These are phyloP conservation scores for Mortierella alpina DNA, from an alignment of 192 early-diverging fungal species.

Conservation along the genomic window DNA sequence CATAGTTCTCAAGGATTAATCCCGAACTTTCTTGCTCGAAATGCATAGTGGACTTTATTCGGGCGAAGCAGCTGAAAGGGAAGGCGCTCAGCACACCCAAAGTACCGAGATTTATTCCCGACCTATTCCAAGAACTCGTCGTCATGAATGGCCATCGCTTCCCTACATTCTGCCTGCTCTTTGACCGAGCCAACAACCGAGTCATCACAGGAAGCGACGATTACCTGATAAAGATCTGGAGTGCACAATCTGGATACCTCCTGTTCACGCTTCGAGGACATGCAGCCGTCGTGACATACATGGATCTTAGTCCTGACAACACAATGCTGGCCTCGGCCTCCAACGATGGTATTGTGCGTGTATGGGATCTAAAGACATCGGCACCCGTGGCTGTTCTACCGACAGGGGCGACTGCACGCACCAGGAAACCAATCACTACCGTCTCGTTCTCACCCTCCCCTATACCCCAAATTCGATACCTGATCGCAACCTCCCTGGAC, in stretches of 20 bases:
- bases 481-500: conserved; percentile 79
- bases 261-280: conserved; percentile 89
- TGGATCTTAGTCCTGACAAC: conserved; percentile 82
- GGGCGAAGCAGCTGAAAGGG: conserved; percentile 28
- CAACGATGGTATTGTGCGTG: conserved; percentile 76
- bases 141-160: conserved; percentile 79
- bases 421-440: conserved; percentile 43
- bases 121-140: conserved; percentile 61
- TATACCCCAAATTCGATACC: conserved; percentile 68
- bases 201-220: conserved; percentile 92
- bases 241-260: conserved; percentile 78
- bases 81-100: conserved; percentile 4
- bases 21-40: not conserved
- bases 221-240: conserved; percentile 88
- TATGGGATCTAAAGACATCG: conserved; percentile 81
- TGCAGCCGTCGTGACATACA: conserved; percentile 76
- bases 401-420: conserved; percentile 41
- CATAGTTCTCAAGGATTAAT: too few relatives aligned
- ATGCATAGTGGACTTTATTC: conserved; percentile 24
- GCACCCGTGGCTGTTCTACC: conserved; percentile 74
- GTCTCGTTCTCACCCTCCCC: conserved; percentile 86
- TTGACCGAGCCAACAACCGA: conserved; percentile 78
- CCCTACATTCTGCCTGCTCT: conserved; percentile 79
- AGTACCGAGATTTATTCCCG: conserved; percentile 24
- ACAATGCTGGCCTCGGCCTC: conserved; percentile 83